A percentile compares a stretch with the other conserved stretches of the same genome.
Conservation (phyloP, 2,329 filamentous ascomycete species). For the Phoma sp. region DNA sequence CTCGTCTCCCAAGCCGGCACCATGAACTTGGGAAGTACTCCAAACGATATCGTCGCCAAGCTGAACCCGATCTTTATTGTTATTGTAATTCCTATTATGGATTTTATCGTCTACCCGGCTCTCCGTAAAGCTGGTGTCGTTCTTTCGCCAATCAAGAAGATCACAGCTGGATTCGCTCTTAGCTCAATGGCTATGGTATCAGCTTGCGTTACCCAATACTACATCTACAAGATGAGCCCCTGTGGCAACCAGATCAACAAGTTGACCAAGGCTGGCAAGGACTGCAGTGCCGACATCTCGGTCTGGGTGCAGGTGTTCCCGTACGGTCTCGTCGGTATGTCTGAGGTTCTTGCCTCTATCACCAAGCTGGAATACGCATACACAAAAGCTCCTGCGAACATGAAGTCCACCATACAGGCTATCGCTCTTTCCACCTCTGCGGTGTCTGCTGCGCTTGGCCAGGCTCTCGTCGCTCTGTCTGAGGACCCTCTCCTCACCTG, state of each 20-base stretch:
- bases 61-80: constrained; percentile 79
- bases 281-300: constrained; percentile 56
- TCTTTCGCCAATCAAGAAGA: constrained; percentile 80
- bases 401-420: constrained; percentile 56
- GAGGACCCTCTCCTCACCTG: constrained; percentile 44
- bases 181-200: constrained; percentile 68
- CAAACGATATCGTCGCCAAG: constrained; percentile 81
- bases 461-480: constrained; percentile 41
- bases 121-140: constrained; percentile 69
- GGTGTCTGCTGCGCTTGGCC: constrained; percentile 41
- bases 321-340: constrained; percentile 63
- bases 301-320: constrained; percentile 64
- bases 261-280: constrained; percentile 50
- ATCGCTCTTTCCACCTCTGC: constrained; percentile 47
- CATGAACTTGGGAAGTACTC: constrained; percentile 72
- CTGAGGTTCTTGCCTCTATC: constrained; percentile 71
- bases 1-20: constrained; percentile 73
- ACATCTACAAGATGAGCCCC: constrained; percentile 54
- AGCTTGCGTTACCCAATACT: constrained; percentile 64
- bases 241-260: constrained; percentile 40
- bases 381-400: constrained; percentile 64
- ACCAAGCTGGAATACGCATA: constrained; percentile 66
- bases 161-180: constrained; percentile 72
- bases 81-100: constrained; percentile 69
- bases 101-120: constrained; percentile 71